Conservation (phyloP, 2,329 filamentous ascomycete species). For the Chrysoporthe puriensis region DNA sequence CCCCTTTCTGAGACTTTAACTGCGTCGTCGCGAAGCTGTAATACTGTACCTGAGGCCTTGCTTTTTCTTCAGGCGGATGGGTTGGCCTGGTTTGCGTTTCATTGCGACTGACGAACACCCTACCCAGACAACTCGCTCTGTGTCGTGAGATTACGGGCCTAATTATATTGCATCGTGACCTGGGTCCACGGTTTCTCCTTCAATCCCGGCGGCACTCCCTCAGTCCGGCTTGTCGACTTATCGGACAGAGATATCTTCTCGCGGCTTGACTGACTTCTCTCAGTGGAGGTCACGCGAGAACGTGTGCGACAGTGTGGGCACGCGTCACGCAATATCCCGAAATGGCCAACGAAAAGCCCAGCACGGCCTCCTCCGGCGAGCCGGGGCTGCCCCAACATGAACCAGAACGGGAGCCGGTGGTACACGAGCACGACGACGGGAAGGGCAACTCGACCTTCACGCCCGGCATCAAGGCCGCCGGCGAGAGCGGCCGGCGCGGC, state of each 20-base stretch:
- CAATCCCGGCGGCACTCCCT: neutral
- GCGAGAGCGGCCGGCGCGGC: slow-evolving; percentile 71
- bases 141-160: slow-evolving; percentile 1
- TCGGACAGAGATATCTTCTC: neutral
- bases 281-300: neutral
- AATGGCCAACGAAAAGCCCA: slow-evolving; percentile 15
- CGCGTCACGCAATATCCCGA: neutral
- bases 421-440: slow-evolving; percentile 27
- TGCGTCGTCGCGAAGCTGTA: neutral
- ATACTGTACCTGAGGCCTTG: neutral
- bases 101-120: slow-evolving; percentile 2
- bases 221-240: neutral
- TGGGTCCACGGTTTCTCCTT: neutral
- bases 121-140: neutral
- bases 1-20: neutral
- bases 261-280: neutral
- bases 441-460: slow-evolving; percentile 28
- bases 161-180: neutral
- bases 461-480: slow-evolving; percentile 44
- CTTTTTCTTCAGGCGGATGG: slow-evolving; percentile 1
- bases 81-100: slow-evolving; percentile 10
- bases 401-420: slow-evolving; percentile 30
- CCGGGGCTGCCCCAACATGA: slow-evolving; percentile 34
- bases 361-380: slow-evolving; percentile 31
- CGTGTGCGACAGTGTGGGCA: slow-evolving; percentile 1